Evolutionary conservation across 768 basidiomycete species (phyloP).

Genomic region (Auricularia sp.): DNA sequence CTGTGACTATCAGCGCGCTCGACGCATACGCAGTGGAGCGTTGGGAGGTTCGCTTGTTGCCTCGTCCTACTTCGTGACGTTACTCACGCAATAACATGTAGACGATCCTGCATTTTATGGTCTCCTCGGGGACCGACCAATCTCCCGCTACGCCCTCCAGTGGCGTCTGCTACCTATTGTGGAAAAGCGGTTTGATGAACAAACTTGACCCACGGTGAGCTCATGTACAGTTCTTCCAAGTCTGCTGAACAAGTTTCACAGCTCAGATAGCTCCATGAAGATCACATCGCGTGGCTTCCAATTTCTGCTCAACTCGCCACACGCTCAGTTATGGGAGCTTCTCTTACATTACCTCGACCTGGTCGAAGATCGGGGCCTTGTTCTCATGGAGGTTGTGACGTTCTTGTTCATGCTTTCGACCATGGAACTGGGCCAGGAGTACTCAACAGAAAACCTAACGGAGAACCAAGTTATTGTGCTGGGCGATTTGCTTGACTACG

Average conservation of each 20-base stretch:
- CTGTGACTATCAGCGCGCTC: slow-evolving; percentile 47
- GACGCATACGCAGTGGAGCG: slow-evolving; percentile 77
- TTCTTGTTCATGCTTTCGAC: slow-evolving; percentile 97
- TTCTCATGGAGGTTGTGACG: slow-evolving; percentile 84
- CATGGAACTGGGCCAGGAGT: slow-evolving; percentile 93
- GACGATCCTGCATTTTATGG: slow-evolving; percentile 98
- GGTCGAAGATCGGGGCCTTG: slow-evolving; percentile 84
- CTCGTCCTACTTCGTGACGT: slow-evolving; percentile 8
- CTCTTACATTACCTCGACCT: slow-evolving; percentile 82
- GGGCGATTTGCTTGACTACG: slow-evolving; percentile 88
- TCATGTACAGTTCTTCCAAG: not conserved
- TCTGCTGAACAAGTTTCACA: slow-evolving; percentile 16
- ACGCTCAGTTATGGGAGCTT: slow-evolving; percentile 91
- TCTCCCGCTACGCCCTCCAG: slow-evolving; percentile 65
- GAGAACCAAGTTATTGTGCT: slow-evolving; percentile 79
- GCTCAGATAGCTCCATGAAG: slow-evolving; percentile 43
- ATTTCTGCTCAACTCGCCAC: slow-evolving; percentile 88
- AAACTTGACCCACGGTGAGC: not conserved
- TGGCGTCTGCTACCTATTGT: slow-evolving; percentile 73
- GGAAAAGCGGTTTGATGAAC: slow-evolving; percentile 78
- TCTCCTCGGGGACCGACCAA: slow-evolving; percentile 79
- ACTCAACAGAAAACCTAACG: slow-evolving; percentile 72
- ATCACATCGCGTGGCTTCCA: slow-evolving; percentile 96
- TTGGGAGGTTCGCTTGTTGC: slow-evolving; percentile 59
- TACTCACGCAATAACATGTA: slow-evolving; percentile 19